Conservation (phyloP, 192 early-diverging fungal species). For the Dimargaris cristalligena region DNA sequence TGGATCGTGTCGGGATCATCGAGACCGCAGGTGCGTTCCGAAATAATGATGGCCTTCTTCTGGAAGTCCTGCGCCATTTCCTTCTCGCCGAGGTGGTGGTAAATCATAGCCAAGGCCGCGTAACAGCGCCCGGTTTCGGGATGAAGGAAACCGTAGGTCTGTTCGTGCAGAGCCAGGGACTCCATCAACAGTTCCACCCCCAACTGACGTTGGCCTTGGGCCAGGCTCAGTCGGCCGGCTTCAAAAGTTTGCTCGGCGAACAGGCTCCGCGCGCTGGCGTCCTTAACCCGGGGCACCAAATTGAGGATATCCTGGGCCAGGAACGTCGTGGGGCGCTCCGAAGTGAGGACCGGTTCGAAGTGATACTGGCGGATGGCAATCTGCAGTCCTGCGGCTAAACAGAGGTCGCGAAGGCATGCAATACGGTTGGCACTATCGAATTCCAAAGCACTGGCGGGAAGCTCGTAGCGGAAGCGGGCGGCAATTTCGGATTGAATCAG, state of each 20-base stretch:
- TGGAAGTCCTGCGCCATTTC: slow-evolving; percentile 50
- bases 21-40: slow-evolving; percentile 70
- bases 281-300: slow-evolving; percentile 22
- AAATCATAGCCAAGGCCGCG: slow-evolving; percentile 61
- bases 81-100: slow-evolving; percentile 49
- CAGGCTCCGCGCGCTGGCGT: slow-evolving; percentile 25
- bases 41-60: slow-evolving; percentile 59
- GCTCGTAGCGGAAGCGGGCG: slow-evolving; percentile 55
- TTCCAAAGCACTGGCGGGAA: slow-evolving; percentile 31
- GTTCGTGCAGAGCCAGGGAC: slow-evolving; percentile 76
- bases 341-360: slow-evolving; percentile 21
- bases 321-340: slow-evolving; percentile 17
- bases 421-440: background rate
- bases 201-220: slow-evolving; percentile 59
- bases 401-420: slow-evolving; percentile 50
- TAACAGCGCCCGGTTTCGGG: slow-evolving; percentile 77
- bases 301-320: slow-evolving; percentile 17
- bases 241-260: slow-evolving; percentile 87
- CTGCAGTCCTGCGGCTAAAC: slow-evolving; percentile 74
- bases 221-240: slow-evolving; percentile 58
- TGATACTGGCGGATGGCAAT: slow-evolving; percentile 61
- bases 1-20: slow-evolving; percentile 75
- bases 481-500: slow-evolving; percentile 44
- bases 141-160: slow-evolving; percentile 83
- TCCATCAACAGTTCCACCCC: slow-evolving; percentile 72